Evolutionary conservation across 805 yeast species (phyloP).

Genomic region (Candida maltosa): DNA sequence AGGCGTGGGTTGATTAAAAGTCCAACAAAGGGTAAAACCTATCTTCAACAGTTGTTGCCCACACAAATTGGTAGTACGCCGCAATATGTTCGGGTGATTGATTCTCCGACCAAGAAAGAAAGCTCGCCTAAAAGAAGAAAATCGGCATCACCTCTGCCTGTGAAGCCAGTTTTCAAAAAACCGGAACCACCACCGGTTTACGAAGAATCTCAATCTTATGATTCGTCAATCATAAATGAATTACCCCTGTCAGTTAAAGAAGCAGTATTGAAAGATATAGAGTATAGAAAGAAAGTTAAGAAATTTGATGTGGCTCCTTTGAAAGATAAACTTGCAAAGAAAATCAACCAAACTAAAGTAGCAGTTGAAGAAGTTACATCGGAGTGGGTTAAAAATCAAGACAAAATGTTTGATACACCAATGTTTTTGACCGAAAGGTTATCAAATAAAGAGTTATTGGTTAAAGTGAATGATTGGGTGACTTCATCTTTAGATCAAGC

Average conservation of each 20-base stretch:
- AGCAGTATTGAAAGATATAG: conserved; percentile 35
- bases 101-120: conserved; percentile 17
- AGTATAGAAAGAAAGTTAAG: conserved; percentile 24
- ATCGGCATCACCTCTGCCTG: conserved; percentile 13
- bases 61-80: conserved; percentile 24
- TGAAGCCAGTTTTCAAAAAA: conserved; percentile 5
- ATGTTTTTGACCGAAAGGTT: conserved; percentile 12
- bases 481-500: conserved; percentile 21
- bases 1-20: conserved; percentile 33
- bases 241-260: conserved; percentile 35
- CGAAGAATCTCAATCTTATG: conserved; percentile 28
- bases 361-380: conserved; percentile 12
- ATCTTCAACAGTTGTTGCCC: conserved; percentile 37
- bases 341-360: conserved; percentile 10
- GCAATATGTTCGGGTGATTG: conserved; percentile 29
- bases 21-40: conserved; percentile 17
- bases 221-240: conserved; percentile 33
- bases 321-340: conserved; percentile 21
- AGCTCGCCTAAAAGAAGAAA: conserved; percentile 9
- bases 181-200: conserved; percentile 6
- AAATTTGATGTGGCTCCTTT: conserved; percentile 21
- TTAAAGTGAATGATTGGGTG: conserved; percentile 24
- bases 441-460: conserved; percentile 12
- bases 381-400: conserved; percentile 21
- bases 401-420: conserved; percentile 10